Conservation (phyloP, 2,329 filamentous ascomycete genomes). For the Septoria petroselini region DNA sequence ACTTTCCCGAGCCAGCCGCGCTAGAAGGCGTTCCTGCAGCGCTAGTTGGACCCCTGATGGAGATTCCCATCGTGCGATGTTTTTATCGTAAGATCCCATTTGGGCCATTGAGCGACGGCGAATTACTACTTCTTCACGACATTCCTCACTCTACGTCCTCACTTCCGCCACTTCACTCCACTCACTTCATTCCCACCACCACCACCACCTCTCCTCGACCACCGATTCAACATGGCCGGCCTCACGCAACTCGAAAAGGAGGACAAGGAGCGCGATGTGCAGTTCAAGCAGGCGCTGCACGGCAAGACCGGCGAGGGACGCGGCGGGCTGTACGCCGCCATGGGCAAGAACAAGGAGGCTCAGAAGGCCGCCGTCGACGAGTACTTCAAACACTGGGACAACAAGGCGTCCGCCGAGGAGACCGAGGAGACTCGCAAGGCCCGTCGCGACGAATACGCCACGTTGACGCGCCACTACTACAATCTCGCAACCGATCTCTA, state of each 20-base stretch:
- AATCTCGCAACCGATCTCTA: conserved; percentile 35
- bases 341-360: conserved; percentile 74
- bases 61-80: conserved; percentile 10
- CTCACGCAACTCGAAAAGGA: conserved; percentile 42
- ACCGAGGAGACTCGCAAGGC: conserved; percentile 79
- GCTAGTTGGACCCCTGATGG: conserved; percentile 7
- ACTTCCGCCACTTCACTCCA: background rate
- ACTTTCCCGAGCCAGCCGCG: background rate
- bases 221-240: conserved; percentile 38
- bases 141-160: background rate
- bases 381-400: conserved; percentile 97
- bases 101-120: conserved; percentile 11
- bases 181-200: background rate
- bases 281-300: conserved; percentile 83
- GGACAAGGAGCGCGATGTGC: conserved; percentile 49
- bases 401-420: conserved; percentile 74
- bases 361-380: conserved; percentile 81
- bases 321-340: conserved; percentile 78
- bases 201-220: conserved; percentile 45
- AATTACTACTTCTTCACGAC: conserved; percentile 4
- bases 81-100: conserved; percentile 14
- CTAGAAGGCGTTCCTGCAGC: background rate
- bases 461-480: conserved; percentile 79
- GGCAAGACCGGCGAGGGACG: conserved; percentile 71
- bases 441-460: conserved; percentile 78